Percentiles rank a stretch among this genome's conserved stretches.
Conservation (phyloP, 139 green algal genomes). For the Chlamydomonas applanata region DNA sequence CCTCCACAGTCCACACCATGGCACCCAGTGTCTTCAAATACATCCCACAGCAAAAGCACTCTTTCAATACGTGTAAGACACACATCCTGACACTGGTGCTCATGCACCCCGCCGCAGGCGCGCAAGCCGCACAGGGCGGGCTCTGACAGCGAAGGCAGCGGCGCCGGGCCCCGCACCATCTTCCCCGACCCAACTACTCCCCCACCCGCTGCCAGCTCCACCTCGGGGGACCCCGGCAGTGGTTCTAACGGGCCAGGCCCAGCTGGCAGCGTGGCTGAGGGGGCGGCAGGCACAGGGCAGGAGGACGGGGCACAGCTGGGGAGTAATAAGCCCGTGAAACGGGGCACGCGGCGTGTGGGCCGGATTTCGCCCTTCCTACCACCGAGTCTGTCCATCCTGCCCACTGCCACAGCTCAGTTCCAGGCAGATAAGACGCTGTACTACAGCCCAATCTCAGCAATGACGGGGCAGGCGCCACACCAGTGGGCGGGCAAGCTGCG, state of each 20-base stretch:
- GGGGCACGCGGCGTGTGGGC: too few species aligned
- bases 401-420: background rate
- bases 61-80: too few species aligned
- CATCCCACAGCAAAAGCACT: too few species aligned
- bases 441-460: constrained; percentile 3
- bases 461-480: background rate
- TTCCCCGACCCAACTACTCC: too few species aligned
- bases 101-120: too few species aligned
- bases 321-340: background rate
- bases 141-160: too few species aligned
- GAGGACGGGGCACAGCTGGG: background rate
- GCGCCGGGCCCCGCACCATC: too few species aligned
- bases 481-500: constrained; percentile 2
- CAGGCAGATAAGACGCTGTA: constrained; percentile 14
- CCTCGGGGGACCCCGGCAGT: background rate
- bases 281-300: background rate
- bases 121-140: too few species aligned
- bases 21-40: too few species aligned
- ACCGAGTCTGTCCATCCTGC: background rate
- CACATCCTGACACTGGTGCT: too few species aligned
- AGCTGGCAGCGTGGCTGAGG: background rate
- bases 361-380: background rate
- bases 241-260: background rate
- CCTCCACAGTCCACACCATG: too few species aligned
- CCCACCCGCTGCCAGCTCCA: too few species aligned